Percentiles rank a stretch among this genome's conserved stretches.
phyloP scores from a whole-genome alignment of 2,329 filamentous ascomycete species.

The Plenodomus tracheiphilus region DNA sequence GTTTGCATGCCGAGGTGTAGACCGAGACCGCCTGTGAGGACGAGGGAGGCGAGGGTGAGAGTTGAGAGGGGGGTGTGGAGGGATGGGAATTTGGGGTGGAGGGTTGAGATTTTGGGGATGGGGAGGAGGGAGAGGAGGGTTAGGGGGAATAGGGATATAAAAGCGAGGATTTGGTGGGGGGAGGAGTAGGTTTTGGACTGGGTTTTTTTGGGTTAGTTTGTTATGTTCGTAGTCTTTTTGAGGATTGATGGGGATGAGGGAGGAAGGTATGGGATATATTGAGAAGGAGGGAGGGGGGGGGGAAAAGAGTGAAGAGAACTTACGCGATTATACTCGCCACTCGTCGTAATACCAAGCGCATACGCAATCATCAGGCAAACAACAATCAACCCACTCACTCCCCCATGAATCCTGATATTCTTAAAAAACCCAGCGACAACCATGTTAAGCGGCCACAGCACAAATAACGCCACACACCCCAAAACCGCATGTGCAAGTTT shows the following conservation, averaged over 20 bases:
- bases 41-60: constrained; percentile 27
- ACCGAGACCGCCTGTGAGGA: constrained; percentile 40
- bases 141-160: constrained; percentile 52
- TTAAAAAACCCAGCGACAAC: constrained; percentile 45
- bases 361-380: constrained; percentile 45
- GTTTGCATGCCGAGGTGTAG: constrained; percentile 31
- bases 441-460: constrained; percentile 37
- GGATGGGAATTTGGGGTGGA: constrained; percentile 46
- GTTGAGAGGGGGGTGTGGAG: constrained; percentile 50
- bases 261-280: not conserved
- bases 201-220: constrained; percentile 6
- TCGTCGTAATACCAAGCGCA: constrained; percentile 48
- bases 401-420: constrained; percentile 48
- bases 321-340: constrained; percentile 46
- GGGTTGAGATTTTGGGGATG: constrained; percentile 29
- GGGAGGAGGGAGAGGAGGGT: constrained; percentile 30
- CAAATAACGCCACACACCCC: constrained; percentile 38
- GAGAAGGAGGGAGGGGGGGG: not conserved
- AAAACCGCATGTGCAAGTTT: constrained; percentile 37
- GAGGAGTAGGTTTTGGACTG: constrained; percentile 49
- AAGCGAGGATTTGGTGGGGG: constrained; percentile 53
- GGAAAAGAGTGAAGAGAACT: constrained; percentile 6
- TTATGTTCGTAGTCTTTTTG: constrained; percentile 1
- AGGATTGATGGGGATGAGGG: not conserved
- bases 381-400: constrained; percentile 44